phyloP scores from a whole-genome alignment of 164 flowering plant genomes.

The Malania oleifera region DNA sequence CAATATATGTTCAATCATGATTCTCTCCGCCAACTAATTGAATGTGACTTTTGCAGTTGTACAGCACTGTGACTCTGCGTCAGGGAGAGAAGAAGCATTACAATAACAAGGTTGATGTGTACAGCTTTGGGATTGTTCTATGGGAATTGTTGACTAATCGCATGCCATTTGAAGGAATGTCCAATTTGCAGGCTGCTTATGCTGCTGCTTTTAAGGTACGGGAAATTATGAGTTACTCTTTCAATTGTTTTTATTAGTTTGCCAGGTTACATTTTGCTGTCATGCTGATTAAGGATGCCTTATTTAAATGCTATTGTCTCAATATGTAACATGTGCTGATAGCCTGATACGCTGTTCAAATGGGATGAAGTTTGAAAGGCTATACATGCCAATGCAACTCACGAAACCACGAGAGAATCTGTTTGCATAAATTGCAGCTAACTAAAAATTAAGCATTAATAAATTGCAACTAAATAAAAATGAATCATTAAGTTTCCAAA shows the following conservation, averaged over 20 bases:
- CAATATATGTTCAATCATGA: too few species aligned
- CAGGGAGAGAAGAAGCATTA: conserved; percentile 96
- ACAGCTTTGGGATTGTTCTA: conserved; percentile 90
- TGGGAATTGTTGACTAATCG: conserved; percentile 92
- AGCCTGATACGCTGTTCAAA: too few species aligned
- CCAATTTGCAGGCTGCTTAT: conserved; percentile 97
- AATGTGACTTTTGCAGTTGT: conserved; percentile 57
- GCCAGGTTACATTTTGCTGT: not conserved
- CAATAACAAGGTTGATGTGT: conserved; percentile 91
- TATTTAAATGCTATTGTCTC: not conserved
- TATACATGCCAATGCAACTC: too few species aligned
- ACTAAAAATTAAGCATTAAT: too few species aligned
- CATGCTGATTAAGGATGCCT: not conserved
- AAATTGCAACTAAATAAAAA: too few species aligned
- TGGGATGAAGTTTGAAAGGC: too few species aligned
- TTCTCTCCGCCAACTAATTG: conserved; percentile 20
- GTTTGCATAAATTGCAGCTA: too few species aligned
- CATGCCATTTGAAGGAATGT: conserved; percentile 98
- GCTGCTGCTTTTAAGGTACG: conserved; percentile 96
- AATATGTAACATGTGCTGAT: too few species aligned
- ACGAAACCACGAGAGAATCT: too few species aligned
- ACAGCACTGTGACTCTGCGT: conserved; percentile 92
- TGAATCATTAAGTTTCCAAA: too few species aligned
- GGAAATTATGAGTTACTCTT: not conserved
- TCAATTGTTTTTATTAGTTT: not conserved